These are phyloP conservation scores for Amanita thiersii DNA, from an alignment of 768 basidiomycete species.

Conservation along the genomic window DNA sequence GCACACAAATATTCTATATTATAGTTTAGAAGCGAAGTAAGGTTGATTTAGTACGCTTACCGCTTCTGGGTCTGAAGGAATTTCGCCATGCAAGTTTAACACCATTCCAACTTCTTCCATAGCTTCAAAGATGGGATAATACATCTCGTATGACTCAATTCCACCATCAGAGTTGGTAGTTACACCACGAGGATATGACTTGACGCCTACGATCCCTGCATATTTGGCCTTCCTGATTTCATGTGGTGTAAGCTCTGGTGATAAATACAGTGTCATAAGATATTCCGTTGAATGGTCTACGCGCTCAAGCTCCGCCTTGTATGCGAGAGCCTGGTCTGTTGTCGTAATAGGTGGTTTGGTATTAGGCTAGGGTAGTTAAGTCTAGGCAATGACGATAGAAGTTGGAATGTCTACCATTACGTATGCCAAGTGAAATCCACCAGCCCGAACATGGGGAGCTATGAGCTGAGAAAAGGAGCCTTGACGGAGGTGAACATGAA, in stretches of 20 bases:
- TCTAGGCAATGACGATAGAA: constrained; percentile 8
- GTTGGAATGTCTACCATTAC: constrained; percentile 67
- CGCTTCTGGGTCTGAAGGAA: constrained; percentile 72
- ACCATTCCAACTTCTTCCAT: constrained; percentile 95
- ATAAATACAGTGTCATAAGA: constrained; percentile 96
- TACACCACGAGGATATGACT: constrained; percentile 95
- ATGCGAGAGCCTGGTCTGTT: constrained; percentile 72
- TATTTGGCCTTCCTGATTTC: constrained; percentile 84
- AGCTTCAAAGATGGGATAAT: constrained; percentile 87
- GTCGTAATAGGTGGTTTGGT: constrained; percentile 81
- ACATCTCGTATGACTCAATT: constrained; percentile 90
- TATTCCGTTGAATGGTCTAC: constrained; percentile 79
- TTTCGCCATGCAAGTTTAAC: constrained; percentile 93
- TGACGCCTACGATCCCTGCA: constrained; percentile 81
- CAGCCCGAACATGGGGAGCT: constrained; percentile 80
- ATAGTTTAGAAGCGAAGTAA: constrained; percentile 4
- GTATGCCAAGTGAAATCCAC: constrained; percentile 88
- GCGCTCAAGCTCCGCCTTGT: constrained; percentile 64
- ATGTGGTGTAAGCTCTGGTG: constrained; percentile 80
- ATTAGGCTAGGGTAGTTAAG: constrained; percentile 61
- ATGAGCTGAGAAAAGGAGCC: constrained; percentile 77
- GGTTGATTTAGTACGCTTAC: constrained; percentile 20
- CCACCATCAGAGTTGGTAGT: constrained; percentile 96
- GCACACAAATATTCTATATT: constrained; percentile 74
- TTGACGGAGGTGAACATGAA: constrained; percentile 96